phyloP scores from a whole-genome alignment of 78 protist species.

The Pigoraptor vietnamica region DNA sequence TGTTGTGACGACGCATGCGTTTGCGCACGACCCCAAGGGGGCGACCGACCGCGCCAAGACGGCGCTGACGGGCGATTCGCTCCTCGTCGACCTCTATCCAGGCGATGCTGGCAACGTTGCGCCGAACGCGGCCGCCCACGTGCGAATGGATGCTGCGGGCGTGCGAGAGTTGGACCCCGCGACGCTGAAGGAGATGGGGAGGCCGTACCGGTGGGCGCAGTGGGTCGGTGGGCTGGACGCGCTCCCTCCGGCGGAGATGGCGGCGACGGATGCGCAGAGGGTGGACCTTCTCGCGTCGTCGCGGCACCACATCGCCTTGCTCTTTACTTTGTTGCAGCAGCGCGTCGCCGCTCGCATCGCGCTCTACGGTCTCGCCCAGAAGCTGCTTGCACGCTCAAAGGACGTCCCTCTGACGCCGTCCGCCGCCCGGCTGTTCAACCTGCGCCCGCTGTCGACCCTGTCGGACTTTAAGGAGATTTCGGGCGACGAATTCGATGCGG shows the following conservation, averaged over 20 bases:
- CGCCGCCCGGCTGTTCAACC: background rate
- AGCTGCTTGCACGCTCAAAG: background rate
- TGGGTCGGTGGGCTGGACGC: background rate
- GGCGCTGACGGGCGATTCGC: background rate
- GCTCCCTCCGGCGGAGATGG: background rate
- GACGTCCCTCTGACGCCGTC: background rate
- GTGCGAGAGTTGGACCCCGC: background rate
- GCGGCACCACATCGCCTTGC: background rate
- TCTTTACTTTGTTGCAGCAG: background rate
- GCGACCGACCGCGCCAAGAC: background rate
- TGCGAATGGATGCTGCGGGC: background rate
- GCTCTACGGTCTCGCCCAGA: background rate
- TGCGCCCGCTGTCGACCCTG: background rate
- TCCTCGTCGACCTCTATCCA: background rate
- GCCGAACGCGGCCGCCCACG: background rate
- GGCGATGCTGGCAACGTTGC: background rate
- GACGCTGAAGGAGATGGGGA: background rate
- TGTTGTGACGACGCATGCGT: background rate
- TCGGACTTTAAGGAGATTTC: background rate
- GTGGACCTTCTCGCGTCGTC: background rate
- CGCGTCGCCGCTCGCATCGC: background rate
- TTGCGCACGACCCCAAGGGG: background rate
- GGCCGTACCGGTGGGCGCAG: background rate
- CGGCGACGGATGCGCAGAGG: background rate
- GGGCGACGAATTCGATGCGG: background rate